Conservation (phyloP, 768 basidiomycete species). For the Austroboletus eburneus region DNA sequence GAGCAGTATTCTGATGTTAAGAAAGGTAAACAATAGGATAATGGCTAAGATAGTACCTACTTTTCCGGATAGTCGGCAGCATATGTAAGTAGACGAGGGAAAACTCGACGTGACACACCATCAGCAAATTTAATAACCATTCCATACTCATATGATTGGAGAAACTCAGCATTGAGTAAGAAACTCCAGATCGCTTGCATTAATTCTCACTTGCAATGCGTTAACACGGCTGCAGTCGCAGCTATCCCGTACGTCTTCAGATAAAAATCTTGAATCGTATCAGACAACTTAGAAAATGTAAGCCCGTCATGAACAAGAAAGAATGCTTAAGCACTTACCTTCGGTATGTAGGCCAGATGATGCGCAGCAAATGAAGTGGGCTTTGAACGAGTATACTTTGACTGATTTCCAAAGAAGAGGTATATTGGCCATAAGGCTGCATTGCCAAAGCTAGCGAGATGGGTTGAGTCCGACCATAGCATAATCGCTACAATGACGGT, state of each 20-base stretch:
- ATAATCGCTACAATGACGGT: no score
- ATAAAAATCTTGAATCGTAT: constrained; percentile 10
- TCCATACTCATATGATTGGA: not conserved
- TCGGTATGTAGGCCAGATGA: no score
- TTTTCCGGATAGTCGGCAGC: constrained; percentile 6
- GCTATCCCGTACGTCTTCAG: not conserved
- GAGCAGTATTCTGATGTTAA: not conserved
- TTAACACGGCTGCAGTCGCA: not conserved
- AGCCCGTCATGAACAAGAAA: no score
- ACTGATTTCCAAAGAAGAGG: no score
- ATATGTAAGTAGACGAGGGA: constrained; percentile 1
- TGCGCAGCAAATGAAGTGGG: no score
- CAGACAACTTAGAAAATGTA: no score
- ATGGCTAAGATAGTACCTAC: not conserved
- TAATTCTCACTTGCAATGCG: not conserved
- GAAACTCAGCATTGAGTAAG: not conserved
- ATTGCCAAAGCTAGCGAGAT: no score
- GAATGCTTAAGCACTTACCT: no score
- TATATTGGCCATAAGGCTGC: no score
- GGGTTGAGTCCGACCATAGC: no score
- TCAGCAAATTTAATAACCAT: not conserved
- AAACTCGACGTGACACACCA: not conserved
- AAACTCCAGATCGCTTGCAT: constrained; percentile 1
- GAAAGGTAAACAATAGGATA: accelerated
- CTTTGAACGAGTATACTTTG: no score